phyloP scores from a whole-genome alignment of 192 early-diverging fungal species.

The Coemansia asiatica region DNA sequence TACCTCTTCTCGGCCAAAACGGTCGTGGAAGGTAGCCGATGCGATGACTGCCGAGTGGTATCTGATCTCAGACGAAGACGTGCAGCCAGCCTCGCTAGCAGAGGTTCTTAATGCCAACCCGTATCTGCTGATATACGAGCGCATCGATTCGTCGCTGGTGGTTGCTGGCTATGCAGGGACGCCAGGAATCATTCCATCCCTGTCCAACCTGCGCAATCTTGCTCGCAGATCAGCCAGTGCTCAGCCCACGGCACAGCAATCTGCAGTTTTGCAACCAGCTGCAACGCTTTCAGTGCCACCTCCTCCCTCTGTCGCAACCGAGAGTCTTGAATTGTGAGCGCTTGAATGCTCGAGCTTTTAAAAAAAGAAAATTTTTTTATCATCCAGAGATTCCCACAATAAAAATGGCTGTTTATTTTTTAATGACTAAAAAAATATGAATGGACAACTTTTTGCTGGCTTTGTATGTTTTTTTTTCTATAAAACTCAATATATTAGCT shows the following conservation, averaged over 20 bases:
- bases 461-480: not conserved
- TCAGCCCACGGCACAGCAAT: conserved; percentile 17
- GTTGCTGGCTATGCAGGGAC: conserved; percentile 26
- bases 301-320: not conserved
- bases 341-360: not conserved
- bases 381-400: not conserved
- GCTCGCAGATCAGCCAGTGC: conserved; percentile 39
- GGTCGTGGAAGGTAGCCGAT: conserved; percentile 47
- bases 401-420: not conserved
- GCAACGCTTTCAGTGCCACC: not conserved
- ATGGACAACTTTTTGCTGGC: not conserved
- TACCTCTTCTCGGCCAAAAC: conserved; percentile 29
- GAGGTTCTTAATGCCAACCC: conserved; percentile 71
- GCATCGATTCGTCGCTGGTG: conserved; percentile 35
- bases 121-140: conserved; percentile 73
- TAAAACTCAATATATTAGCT: too few relatives aligned
- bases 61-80: conserved; percentile 68
- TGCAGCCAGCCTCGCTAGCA: conserved; percentile 59
- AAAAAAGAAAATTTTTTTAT: not conserved
- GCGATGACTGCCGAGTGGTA: conserved; percentile 62
- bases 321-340: not conserved
- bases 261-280: not conserved
- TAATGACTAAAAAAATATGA: not conserved
- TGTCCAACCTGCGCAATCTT: conserved; percentile 44
- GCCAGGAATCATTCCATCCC: conserved; percentile 43